phyloP scores from a whole-genome alignment of 345 rosid genomes.

The Reutealis trisperma region DNA sequence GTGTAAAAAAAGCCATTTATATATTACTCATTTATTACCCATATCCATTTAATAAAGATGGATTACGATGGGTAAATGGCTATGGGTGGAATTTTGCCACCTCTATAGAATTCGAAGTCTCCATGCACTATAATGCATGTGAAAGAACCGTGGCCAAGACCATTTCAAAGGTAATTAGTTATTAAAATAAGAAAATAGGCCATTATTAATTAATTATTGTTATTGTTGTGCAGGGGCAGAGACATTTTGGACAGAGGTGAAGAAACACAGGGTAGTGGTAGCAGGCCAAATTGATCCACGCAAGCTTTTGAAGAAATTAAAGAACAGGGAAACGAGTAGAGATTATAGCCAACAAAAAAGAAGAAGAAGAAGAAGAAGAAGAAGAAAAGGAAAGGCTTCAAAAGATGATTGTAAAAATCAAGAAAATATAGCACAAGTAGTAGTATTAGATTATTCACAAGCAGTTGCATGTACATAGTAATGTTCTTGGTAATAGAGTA shows the following conservation, averaged over 20 bases:
- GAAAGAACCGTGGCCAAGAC: conserved; percentile 61
- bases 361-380: conserved; percentile 21
- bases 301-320: conserved; percentile 67
- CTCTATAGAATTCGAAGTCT: conserved; percentile 48
- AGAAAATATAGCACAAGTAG: background rate
- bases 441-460: background rate
- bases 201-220: background rate
- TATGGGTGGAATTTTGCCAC: too few species aligned
- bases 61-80: too few species aligned
- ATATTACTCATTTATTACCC: too few species aligned
- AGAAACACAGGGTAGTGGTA: conserved; percentile 57
- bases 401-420: background rate
- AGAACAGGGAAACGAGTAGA: conserved; percentile 64
- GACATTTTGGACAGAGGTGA: conserved; percentile 67
- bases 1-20: too few species aligned
- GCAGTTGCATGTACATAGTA: background rate
- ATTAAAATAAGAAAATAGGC: background rate
- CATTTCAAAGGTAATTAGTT: conserved; percentile 59
- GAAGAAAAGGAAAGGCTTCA: conserved; percentile 21
- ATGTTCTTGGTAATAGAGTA: conserved; percentile 3
- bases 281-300: conserved; percentile 55
- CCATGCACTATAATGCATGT: conserved; percentile 84
- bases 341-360: conserved; percentile 29
- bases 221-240: conserved; percentile 53
- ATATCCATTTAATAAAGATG: too few species aligned